Percentiles rank a stretch among this genome's conserved stretches.
Evolutionary conservation across 495 filamentous ascomycete genomes (phyloP).

Genomic region (Paragyromitra xinjiangensis): DNA sequence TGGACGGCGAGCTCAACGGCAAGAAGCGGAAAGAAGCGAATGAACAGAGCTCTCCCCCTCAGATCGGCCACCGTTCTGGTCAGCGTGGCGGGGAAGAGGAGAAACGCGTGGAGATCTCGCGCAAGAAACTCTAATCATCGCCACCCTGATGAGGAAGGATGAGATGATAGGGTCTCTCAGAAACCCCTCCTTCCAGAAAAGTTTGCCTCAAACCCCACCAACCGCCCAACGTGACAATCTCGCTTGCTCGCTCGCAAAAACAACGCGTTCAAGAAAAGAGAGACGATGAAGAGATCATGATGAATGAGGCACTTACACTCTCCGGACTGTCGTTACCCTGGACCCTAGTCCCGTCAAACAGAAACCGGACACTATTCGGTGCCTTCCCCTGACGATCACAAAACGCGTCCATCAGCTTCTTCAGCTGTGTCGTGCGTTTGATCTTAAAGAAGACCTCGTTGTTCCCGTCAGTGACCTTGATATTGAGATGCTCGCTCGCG

Average conservation of each 20-base stretch:
- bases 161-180: conserved; percentile 36
- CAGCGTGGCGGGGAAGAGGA: conserved; percentile 10
- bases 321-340: conserved; percentile 89
- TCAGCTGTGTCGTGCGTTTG: conserved; percentile 93
- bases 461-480: conserved; percentile 99
- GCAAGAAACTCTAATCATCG: conserved; percentile 40
- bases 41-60: neutral
- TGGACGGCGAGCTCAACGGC: conserved; percentile 20
- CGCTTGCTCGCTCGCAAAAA: conserved; percentile 3
- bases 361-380: conserved; percentile 82
- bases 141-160: conserved; percentile 34
- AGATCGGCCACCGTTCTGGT: conserved; percentile 23
- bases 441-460: conserved; percentile 99
- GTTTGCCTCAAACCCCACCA: conserved; percentile 40
- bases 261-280: conserved; percentile 22
- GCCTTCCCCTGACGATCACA: conserved; percentile 96
- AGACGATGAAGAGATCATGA: conserved; percentile 11
- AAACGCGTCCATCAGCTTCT: conserved; percentile 99
- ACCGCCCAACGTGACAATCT: conserved; percentile 14
- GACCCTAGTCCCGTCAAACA: conserved; percentile 94
- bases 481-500: conserved; percentile 87
- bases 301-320: conserved; percentile 70
- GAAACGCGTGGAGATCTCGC: conserved; percentile 12
- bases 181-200: conserved; percentile 7
- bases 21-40: conserved; percentile 14